Percentiles rank a stretch among this genome's conserved stretches.
Evolutionary conservation across 2,329 filamentous ascomycete genomes (phyloP).

Genomic region (Arthrobotrys sphaeroides): DNA sequence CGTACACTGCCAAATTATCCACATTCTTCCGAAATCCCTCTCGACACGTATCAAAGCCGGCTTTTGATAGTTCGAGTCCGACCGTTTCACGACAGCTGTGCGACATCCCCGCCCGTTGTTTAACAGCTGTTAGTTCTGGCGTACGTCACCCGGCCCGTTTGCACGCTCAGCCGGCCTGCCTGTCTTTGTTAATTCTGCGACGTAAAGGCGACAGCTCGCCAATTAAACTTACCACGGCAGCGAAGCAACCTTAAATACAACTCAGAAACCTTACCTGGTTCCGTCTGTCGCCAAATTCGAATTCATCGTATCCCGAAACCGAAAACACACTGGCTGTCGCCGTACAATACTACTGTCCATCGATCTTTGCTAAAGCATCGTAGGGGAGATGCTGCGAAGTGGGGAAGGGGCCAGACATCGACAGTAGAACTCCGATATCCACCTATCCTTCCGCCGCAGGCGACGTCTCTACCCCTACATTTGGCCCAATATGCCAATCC

Average conservation of each 20-base stretch:
- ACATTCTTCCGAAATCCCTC: conserved; percentile 12
- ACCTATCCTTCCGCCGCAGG: conserved; percentile 6
- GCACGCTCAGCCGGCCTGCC: too few species aligned
- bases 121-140: not conserved
- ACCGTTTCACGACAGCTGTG: conserved; percentile 2
- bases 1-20: conserved; percentile 7
- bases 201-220: conserved; percentile 38
- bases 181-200: conserved; percentile 1
- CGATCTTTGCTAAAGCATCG: not conserved
- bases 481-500: conserved; percentile 42
- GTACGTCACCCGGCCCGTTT: conserved; percentile 36
- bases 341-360: not conserved
- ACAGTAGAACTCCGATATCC: conserved; percentile 22
- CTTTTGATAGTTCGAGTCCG: not conserved
- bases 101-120: not conserved
- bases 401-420: conserved; percentile 23
- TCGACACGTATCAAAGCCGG: conserved; percentile 8
- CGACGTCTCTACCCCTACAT: conserved; percentile 8
- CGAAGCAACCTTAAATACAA: conserved; percentile 21
- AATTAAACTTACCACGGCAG: conserved; percentile 21
- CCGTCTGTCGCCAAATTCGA: not conserved
- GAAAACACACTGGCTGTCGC: not conserved
- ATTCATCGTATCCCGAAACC: conserved; percentile 13
- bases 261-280: conserved; percentile 9
- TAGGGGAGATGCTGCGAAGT: conserved; percentile 42